Evolutionary conservation across 176 grass and related monocot genomes (phyloP), one percentile per base, ranked within the genome.

Genomic region (Juncus inflexus): DNA sequence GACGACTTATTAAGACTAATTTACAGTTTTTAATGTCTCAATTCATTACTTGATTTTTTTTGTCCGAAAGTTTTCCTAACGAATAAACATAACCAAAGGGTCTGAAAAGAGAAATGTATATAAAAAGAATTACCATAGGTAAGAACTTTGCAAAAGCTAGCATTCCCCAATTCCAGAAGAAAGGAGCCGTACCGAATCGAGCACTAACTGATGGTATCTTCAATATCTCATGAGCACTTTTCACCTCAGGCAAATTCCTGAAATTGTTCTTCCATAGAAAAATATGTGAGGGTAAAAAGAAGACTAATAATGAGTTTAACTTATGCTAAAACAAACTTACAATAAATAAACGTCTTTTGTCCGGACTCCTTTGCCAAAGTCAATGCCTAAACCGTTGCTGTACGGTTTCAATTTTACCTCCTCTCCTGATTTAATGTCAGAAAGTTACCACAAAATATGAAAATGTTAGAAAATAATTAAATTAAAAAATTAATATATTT

Each of bases 81-180:
- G 15, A n/a, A 62, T 3, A 9, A 9, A 16, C 19, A 28, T 28
- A 28, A 1, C 19, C 0, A 69, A 4, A 79, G 45, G 58, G 40
- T 19, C 57, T 28, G 52, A 56, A 56, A 56, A 1, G 12, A 56
- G 13, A 10, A 56, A 13, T 56, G 12, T 56, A 13, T 13, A 56
- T 56, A 13, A 56, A 56, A 13, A 56, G 52, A 13, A 56, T 56
- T 96, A 96, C 87, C 77, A 42, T 61, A 52, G 87, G 87, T 67
- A 96, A 61, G 76, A 91, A 75, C 40, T 86, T 89, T 62, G 79
- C 84, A 50, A 96, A 76, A 15, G 92, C 92, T 84, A 83, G 62
- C 92, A 96, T 96, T 85, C 84, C 87, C 92, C 92, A 96, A 72
- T 96, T 96, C 87, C 92, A 96, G 78, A 91, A 96, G 71, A 91